Percentiles rank a stretch among this genome's conserved stretches.
These are phyloP conservation scores for Malassezia sp. DNA, from an alignment of 1,284 basidiomycete species.

Conservation along the genomic window DNA sequence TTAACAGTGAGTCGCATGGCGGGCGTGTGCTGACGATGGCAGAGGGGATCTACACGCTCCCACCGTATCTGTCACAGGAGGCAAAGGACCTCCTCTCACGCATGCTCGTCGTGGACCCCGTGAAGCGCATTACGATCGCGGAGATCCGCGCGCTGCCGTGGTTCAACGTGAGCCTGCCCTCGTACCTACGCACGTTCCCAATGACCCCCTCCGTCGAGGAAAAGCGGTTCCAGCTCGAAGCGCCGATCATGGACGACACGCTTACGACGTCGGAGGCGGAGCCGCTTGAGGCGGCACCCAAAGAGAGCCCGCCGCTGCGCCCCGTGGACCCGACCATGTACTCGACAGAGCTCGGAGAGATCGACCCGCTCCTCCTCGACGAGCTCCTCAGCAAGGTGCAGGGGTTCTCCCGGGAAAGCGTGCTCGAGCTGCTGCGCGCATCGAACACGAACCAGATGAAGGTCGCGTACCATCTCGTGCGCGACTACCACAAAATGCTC, in stretches of 20 bases:
- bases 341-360: constrained; percentile 58
- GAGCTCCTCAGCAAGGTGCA: constrained; percentile 66
- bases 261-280: background rate
- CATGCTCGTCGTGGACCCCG: constrained; percentile 46
- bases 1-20: constrained; percentile 35
- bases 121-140: constrained; percentile 43
- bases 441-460: constrained; percentile 90
- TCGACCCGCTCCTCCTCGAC: constrained; percentile 78
- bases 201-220: constrained; percentile 54
- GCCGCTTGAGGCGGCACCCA: background rate
- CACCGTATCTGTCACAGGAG: constrained; percentile 39
- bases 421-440: constrained; percentile 69
- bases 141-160: constrained; percentile 43
- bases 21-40: no score
- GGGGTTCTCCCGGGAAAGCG: constrained; percentile 66
- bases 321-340: constrained; percentile 7
- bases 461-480: constrained; percentile 84
- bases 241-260: constrained; percentile 17
- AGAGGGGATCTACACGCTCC: constrained; percentile 42
- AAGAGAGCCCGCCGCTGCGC: background rate
- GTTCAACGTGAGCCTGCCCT: constrained; percentile 42
- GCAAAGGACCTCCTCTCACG: constrained; percentile 37
- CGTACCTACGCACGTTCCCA: constrained; percentile 58
- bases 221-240: constrained; percentile 52
- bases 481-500: constrained; percentile 77